Base-by-base conservation (phyloP, 306 rosid species). In the Hippophae gyantsensis region DNA sequence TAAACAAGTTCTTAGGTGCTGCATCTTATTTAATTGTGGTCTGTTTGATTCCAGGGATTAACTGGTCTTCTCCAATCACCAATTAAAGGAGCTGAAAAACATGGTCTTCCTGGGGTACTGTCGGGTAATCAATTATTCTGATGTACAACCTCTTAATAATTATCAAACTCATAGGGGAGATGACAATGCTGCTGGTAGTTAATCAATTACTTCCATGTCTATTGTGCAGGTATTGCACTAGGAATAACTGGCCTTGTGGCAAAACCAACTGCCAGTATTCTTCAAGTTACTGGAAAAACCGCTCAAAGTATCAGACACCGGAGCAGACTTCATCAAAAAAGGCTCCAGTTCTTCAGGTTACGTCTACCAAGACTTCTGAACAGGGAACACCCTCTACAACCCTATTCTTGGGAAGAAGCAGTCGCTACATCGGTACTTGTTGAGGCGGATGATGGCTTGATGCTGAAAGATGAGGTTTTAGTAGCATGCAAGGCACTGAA, bases 11-110 rank as follows among this genome's bases (percentile, higher is more conserved):
- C 13, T 71, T 51, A 54, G 23, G 42, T 32, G 8, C 48, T 58
- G 52, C 32, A 58, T 10, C 26, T 18, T 23, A 38, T 47, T 40
- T 13, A 42, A 49, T 64, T 71, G 58, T 52, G 46, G 60, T 58
- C 50, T 51, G 57, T 48, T 64, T 58, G 43, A 64, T 78, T 74
- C 67, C 76, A 90, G 98, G 96, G 95, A 67, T 89, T 90, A 68
- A 90, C 98, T 9, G 96, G 93, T 67, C 98, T 92, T 73, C 98
- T 92, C 74, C 96, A 92, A 71, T 92, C 85, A 63, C 95, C 96
- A 38, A 70, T 92, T 61, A 79, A 78, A 71, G 98, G 89, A 73
- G 98, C 96, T 65, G 98, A 92, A 83, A 92, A 78, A 67, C 98
- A 92, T 80, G 98, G 98, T 69, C 95, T 87, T 66, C 96, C 96